Evolutionary conservation across 352 stramenopile species (phyloP).

Genomic region (Phytophthora foliorum): DNA sequence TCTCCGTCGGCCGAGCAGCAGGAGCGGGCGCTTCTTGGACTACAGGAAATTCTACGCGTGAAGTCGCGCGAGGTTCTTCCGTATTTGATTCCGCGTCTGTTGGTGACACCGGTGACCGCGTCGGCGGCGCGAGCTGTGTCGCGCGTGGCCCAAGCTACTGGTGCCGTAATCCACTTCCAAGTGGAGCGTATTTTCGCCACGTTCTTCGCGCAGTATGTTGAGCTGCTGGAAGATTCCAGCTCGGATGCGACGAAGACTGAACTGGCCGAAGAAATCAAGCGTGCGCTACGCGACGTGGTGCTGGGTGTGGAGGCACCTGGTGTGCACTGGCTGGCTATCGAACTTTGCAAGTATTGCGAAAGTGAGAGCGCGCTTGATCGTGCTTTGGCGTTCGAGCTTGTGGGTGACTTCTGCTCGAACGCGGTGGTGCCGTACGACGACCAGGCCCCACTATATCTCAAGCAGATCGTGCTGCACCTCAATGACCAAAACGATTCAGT

Average conservation of each 20-base stretch:
- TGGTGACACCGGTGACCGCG: conserved; percentile 92
- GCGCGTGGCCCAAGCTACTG: conserved; percentile 95
- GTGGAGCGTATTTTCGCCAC: conserved; percentile 95
- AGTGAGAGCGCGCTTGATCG: conserved; percentile 89
- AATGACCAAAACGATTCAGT: conserved; percentile 94
- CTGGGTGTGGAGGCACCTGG: conserved; percentile 91
- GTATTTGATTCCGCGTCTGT: conserved; percentile 97
- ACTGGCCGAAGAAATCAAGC: conserved; percentile 76
- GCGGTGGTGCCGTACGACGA: conserved; percentile 93
- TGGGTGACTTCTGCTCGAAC: conserved; percentile 91
- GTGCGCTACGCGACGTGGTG: conserved; percentile 75
- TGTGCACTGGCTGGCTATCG: conserved; percentile 95
- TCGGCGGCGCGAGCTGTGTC: conserved; percentile 93
- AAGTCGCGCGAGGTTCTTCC: conserved; percentile 97
- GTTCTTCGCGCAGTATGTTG: conserved; percentile 82
- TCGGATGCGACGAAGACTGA: conserved; percentile 36
- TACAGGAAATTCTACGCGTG: conserved; percentile 98
- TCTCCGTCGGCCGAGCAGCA: conserved; percentile 58
- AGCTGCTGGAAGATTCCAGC: conserved; percentile 38
- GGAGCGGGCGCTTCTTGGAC: conserved; percentile 94
- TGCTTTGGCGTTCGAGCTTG: conserved; percentile 92
- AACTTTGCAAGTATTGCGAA: conserved; percentile 96
- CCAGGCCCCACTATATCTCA: conserved; percentile 96
- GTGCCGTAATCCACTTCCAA: conserved; percentile 96
- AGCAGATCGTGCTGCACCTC: conserved; percentile 96